Base-by-base conservation (phyloP, 2,329 filamentous ascomycete species). In the Cryoendolithus antarcticus region DNA sequence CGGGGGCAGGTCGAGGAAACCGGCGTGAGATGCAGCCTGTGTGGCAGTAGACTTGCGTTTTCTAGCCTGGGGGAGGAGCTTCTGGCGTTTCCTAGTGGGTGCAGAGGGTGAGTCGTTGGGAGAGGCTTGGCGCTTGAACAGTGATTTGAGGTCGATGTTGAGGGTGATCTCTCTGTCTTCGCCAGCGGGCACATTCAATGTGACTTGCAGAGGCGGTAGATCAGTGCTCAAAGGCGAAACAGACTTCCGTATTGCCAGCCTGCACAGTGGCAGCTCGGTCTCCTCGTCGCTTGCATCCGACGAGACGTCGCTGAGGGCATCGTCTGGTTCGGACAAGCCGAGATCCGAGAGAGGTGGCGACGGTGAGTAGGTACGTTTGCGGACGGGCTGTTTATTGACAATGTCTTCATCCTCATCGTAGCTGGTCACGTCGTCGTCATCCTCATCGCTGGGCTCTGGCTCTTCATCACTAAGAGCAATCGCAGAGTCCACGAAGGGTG, bases 131-230 rank as follows among this genome's bases (percentile, higher is more conserved):
- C 37, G 40, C 11, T n/a, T 38, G 13, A 39, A 8, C 21, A 34
- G 38, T 19, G 30, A 30, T 32, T 34, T 43, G 39, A 41, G 39
- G 34, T 41, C 34, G 29, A 41, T 41, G 24, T 41, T 41, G 11
- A 69, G 55, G 13, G 62, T 52, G 34, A 68, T 53, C 3, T 64
- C 65, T n/a, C 65, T 65, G 48, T 61, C 54, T 45, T 64, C 65
- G 8, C 64, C 64, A 2, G 58, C 46, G 6, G 64, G 64, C 5
- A 69, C 56, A 42, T 67, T 64, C 55, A 70, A 58, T n/a, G 62
- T 65, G 19, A 69, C 48, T 24, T 58, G 56, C 30, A 66, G 48
- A 1, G 61, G 39, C 11, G 41, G 37, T 6, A 30, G 15, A 28
- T 40, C 27, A 27, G 6, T 27, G 10, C 30, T 21, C 13, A 32